Percentiles rank a stretch among this genome's conserved stretches.
Evolutionary conservation across 345 rosid genomes (phyloP).

Genomic region (Sisymbrium altissimum): DNA sequence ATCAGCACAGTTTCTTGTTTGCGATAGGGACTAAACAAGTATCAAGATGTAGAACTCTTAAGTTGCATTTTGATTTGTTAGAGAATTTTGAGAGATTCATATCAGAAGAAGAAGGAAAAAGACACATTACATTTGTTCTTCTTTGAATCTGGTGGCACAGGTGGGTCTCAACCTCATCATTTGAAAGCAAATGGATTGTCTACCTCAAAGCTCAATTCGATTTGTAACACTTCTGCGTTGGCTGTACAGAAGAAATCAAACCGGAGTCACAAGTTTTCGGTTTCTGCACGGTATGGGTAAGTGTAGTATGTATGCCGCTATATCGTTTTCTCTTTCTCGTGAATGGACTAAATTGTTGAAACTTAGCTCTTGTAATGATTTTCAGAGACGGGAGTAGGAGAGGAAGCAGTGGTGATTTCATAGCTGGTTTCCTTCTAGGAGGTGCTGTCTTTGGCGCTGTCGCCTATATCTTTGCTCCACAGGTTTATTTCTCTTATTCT

Average conservation of each 20-base stretch:
- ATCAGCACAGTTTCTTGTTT: neutral
- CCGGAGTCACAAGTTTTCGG: slow-evolving; percentile 37
- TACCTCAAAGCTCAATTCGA: slow-evolving; percentile 40
- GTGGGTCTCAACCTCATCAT: slow-evolving; percentile 43
- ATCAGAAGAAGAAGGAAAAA: neutral
- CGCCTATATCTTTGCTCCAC: slow-evolving; percentile 82
- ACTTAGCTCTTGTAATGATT: neutral
- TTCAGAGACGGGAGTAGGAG: slow-evolving; percentile 52
- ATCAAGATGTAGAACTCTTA: neutral
- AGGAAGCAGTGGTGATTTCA: slow-evolving; percentile 81
- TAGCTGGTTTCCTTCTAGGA: slow-evolving; percentile 84
- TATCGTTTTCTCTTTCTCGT: no score
- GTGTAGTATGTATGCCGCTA: neutral
- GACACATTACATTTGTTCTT: neutral
- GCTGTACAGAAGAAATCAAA: slow-evolving; percentile 41
- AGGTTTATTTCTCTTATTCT: slow-evolving; percentile 44
- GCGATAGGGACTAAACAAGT: neutral
- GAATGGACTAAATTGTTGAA: neutral
- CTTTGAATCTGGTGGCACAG: slow-evolving; percentile 31
- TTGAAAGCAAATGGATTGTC: slow-evolving; percentile 39
- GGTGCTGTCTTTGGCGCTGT: slow-evolving; percentile 84
- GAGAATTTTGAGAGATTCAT: neutral
- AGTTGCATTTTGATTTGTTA: neutral
- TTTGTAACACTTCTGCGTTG: slow-evolving; percentile 40
- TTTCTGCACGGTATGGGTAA: slow-evolving; percentile 62